Evolutionary conservation across 1,284 basidiomycete species (phyloP).

Genomic region (Marasmius tenuissimus): DNA sequence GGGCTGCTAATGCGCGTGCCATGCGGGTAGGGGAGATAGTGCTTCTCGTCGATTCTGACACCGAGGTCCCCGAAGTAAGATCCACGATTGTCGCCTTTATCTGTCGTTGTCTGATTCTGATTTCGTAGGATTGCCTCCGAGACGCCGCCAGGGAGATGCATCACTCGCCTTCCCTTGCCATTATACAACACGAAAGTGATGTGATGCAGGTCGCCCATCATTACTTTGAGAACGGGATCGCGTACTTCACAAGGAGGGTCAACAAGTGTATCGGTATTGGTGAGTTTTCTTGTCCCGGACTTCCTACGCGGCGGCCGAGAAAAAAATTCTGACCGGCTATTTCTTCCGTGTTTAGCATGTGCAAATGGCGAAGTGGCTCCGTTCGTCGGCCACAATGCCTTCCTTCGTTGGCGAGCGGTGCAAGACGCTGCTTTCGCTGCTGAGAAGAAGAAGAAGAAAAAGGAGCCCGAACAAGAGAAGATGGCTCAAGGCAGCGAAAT

Average conservation of each 20-base stretch:
- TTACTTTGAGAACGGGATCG: constrained; percentile 82
- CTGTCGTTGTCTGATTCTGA: background rate
- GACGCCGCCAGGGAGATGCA: constrained; percentile 81
- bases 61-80: constrained; percentile 66
- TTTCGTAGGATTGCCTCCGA: constrained; percentile 63
- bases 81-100: background rate
- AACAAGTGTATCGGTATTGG: constrained; percentile 71
- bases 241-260: constrained; percentile 76
- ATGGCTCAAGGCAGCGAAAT: background rate
- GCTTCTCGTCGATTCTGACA: constrained; percentile 79
- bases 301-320: background rate
- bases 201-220: constrained; percentile 83
- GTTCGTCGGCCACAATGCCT: constrained; percentile 87
- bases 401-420: constrained; percentile 79
- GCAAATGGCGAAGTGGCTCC: constrained; percentile 82
- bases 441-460: constrained; percentile 24
- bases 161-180: constrained; percentile 70
- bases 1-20: constrained; percentile 64
- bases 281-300: constrained; percentile 18
- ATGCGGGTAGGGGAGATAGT: constrained; percentile 65
- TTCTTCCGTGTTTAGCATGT: constrained; percentile 40
- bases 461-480: background rate
- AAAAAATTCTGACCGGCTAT: background rate
- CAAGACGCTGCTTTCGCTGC: constrained; percentile 77
- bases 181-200: constrained; percentile 80